Base-by-base conservation (phyloP, 2,329 filamentous ascomycete genomes). In the Penicillium sp. region DNA sequence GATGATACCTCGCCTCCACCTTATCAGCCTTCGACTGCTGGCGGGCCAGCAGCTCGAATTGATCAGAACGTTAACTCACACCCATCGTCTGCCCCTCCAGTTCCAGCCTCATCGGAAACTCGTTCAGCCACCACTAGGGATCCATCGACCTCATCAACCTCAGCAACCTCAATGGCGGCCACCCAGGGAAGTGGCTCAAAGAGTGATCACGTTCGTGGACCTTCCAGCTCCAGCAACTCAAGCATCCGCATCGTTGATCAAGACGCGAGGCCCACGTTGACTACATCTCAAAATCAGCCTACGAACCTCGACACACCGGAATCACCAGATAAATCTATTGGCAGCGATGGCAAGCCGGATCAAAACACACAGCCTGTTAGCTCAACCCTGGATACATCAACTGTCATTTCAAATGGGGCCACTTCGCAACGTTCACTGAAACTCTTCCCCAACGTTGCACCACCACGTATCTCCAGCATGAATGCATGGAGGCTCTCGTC, bases 401-500 rank as follows among this genome's bases (percentile, higher is more conserved):
- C 23, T 24, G n/a, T 29, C 39, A 6, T n/a, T n/a, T 29, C 39
- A 20, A 42, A 10, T 29, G 27, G 34, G 23, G 54, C 41, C 13
- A 50, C 62, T 4, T 46, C 56, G 15, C 55, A 58, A 5, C 62
- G 54, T 4, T 49, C 62, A 2, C 47, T 71, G 41, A 71, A 70
- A 36, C 59, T 71, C 17, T 70, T 71, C 49, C 70, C 70, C 15
- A 66, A 69, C 41, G 60, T 65, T 17, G 54, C 65, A 37, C 63
- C 69, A 32, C 63, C 68, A 18, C 68, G 68, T 7, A 54, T 62
- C 8, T 67, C 68, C 6, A 71, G 63, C 50, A 67, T 58, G 40
- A 61, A 50, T 18, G 58, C 63, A 15, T 59, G 56, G 52, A 59
- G 67, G 29, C 52, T 66, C 20, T 64, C 63, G 7, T 26, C 47